Percentiles rank a stretch among this genome's conserved stretches.
These are phyloP conservation scores for Artemisia annua DNA, from an alignment of 129 eudicot species.

Conservation along the genomic window DNA sequence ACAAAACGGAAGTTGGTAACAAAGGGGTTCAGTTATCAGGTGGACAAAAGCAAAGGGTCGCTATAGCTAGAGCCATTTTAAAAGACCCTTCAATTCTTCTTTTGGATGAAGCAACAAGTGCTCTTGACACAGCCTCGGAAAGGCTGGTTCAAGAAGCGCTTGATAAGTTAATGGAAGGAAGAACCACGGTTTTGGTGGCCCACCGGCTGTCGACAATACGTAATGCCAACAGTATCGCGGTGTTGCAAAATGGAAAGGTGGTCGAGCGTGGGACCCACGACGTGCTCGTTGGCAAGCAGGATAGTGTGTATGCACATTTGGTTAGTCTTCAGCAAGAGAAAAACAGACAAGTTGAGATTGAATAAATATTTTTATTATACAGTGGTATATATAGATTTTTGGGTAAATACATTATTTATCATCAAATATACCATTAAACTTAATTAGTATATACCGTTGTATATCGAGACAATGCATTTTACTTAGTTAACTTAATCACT, in stretches of 20 bases:
- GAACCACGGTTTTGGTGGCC: constrained; percentile 74
- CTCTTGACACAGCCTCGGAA: constrained; percentile 68
- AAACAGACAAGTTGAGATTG: constrained; percentile 19
- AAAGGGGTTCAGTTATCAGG: constrained; percentile 79
- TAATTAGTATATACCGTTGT: too few species aligned
- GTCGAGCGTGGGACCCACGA: constrained; percentile 74
- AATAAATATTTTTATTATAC: neutral
- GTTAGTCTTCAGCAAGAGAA: constrained; percentile 57
- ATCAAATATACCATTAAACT: neutral
- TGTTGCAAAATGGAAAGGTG: constrained; percentile 61
- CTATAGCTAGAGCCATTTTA: constrained; percentile 74
- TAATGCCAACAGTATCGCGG: constrained; percentile 62
- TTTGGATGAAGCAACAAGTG: constrained; percentile 91
- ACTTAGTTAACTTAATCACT: too few species aligned
- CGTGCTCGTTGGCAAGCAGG: constrained; percentile 39
- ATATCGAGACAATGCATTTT: too few species aligned
- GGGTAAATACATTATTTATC: neutral
- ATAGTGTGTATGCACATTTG: constrained; percentile 55
- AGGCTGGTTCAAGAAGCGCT: constrained; percentile 73
- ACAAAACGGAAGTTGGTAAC: constrained; percentile 66
- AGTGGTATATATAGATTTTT: neutral
- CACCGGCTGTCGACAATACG: constrained; percentile 74
- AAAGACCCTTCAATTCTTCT: constrained; percentile 71
- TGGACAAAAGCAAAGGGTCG: constrained; percentile 88
- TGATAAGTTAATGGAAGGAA: constrained; percentile 62